These are phyloP conservation scores for Thermoascus crustaceus DNA, from an alignment of 2,329 filamentous ascomycete genomes.

Conservation along the genomic window DNA sequence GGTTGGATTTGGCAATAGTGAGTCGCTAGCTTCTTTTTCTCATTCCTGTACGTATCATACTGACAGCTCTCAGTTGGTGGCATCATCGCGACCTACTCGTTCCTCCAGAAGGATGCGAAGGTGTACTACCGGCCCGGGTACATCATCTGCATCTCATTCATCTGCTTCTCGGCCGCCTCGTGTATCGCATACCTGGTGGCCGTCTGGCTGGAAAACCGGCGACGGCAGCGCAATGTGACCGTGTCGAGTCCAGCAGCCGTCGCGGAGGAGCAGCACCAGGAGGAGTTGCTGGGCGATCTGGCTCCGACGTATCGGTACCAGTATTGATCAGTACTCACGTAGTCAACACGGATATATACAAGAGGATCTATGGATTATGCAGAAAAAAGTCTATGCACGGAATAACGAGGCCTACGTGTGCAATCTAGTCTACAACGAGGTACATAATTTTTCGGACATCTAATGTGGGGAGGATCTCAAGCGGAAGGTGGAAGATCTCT, in stretches of 20 bases:
- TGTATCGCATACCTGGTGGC: conserved; percentile 33
- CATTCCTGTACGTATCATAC: conserved; percentile 3
- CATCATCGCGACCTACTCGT: conserved; percentile 67
- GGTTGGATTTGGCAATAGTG: conserved; percentile 63
- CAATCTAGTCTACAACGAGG: too few species aligned
- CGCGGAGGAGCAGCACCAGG: conserved; percentile 23
- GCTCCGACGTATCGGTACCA: conserved; percentile 35
- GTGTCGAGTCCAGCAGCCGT: conserved; percentile 12
- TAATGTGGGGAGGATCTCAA: too few species aligned
- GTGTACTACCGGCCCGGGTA: conserved; percentile 68
- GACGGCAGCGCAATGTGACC: conserved; percentile 24
- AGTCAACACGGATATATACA: too few species aligned
- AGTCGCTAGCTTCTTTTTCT: conserved; percentile 7
- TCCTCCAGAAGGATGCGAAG: conserved; percentile 59
- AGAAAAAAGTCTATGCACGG: too few species aligned
- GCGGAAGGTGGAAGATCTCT: too few species aligned
- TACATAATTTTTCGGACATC: too few species aligned
- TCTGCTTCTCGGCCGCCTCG: conserved; percentile 54
- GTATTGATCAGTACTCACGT: too few species aligned
- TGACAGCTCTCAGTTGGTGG: conserved; percentile 50
- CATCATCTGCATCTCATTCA: conserved; percentile 67
- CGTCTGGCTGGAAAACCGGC: conserved; percentile 33
- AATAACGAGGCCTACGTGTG: too few species aligned
- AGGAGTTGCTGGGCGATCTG: conserved; percentile 32
- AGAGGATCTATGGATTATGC: too few species aligned